Evolutionary conservation across 2,329 filamentous ascomycete genomes (phyloP), one percentile per base, ranked within the genome.

Genomic region (Pyricularia grisea): DNA sequence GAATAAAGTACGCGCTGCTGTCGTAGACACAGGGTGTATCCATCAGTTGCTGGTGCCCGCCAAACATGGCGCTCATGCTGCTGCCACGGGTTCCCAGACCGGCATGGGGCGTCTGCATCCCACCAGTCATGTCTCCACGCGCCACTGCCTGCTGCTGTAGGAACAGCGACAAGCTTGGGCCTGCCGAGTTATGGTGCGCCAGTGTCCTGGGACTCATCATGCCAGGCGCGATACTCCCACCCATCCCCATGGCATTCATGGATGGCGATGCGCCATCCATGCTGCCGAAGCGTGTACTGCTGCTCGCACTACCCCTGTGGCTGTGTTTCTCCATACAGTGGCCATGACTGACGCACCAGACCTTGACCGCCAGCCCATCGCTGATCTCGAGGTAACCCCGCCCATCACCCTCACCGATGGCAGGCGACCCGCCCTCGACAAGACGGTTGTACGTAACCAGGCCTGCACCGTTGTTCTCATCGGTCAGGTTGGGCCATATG

Each of bases 401-500:
- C 58, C 87, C 88, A 28, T 92, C 89, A 0, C 92, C 93, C 71
- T 92, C 90, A 1, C 93, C 94, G 7, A 97, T 82, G 30, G 92
- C 90, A 1, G 91, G 89, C 70, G 94, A 95, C 3, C 94, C 94
- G 12, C 94, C 94, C 76, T 97, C 94, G 5, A 92, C 90, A 11
- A 99, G 83, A 20, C 95, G 88, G 77, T 93, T 90, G 74, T 97
- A 98, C 0, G 93, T 97, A 42, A 99, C 88, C 31, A 99, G 85
- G 0, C 95, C 95, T 4, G 94, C 94, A 28, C 95, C 95, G 42
- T 94, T 93, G 77, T 97, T 95, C 79, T 99, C 95, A 75, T 99
- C 94, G 0, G 93, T 96, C 58, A 99, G 81, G 73, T 99, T 99
- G 0, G 95, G 95, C 95, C 95, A 99, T 68, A 98, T 97, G 70